phyloP scores from a whole-genome alignment of 768 basidiomycete species.

The Brasilioporus rufonigricans region DNA sequence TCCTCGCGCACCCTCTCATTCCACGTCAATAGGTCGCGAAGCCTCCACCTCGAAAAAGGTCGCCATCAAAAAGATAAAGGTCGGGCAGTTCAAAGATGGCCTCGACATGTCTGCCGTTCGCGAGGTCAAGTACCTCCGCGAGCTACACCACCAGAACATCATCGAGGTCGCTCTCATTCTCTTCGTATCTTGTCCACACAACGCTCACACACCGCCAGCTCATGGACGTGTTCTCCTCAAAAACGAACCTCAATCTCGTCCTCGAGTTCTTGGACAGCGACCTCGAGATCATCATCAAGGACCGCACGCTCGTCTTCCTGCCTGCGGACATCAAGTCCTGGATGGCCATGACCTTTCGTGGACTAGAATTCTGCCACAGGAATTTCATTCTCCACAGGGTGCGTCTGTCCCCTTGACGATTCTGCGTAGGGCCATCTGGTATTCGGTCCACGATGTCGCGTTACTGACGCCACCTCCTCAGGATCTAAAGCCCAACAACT shows the following conservation, averaged over 20 bases:
- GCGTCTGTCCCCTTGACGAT: constrained; percentile 25
- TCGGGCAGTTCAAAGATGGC: constrained; percentile 96
- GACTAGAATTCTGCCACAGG: constrained; percentile 97
- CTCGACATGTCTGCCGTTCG: constrained; percentile 98
- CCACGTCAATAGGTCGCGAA: constrained; percentile 57
- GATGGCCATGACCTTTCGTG: constrained; percentile 98
- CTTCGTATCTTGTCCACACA: background rate
- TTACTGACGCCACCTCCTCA: constrained; percentile 34
- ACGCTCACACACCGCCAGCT: constrained; percentile 51
- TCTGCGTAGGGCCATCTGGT: constrained; percentile 9
- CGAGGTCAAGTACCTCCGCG: constrained; percentile 95
- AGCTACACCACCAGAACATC: constrained; percentile 90
- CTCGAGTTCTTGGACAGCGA: constrained; percentile 96
- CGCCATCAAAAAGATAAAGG: constrained; percentile 98
- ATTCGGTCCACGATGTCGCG: background rate
- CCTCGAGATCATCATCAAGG: constrained; percentile 95
- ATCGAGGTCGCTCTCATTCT: constrained; percentile 64
- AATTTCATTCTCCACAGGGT: constrained; percentile 94
- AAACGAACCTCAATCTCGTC: constrained; percentile 95
- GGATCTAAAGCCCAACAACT: constrained; percentile 99
- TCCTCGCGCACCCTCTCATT: background rate
- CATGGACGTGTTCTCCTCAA: constrained; percentile 94
- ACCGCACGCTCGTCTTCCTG: constrained; percentile 86
- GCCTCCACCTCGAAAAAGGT: constrained; percentile 75
- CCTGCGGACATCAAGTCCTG: constrained; percentile 97